Conservation (phyloP, 1,284 basidiomycete genomes). For the Microbotryum silenes-acaulis region DNA sequence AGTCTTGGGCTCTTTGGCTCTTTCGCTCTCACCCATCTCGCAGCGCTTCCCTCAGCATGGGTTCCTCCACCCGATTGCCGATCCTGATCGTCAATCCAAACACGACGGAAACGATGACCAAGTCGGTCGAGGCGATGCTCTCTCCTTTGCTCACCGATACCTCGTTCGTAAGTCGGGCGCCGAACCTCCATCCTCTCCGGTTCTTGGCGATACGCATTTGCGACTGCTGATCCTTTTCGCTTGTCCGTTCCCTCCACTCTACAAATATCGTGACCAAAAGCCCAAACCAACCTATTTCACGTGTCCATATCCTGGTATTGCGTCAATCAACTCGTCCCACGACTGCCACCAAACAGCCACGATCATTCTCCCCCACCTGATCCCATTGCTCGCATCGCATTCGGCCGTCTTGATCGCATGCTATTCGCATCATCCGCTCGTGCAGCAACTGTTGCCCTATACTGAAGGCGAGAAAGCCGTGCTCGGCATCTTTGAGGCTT, state of each 20-base stretch:
- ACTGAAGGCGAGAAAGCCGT: slow-evolving; percentile 37
- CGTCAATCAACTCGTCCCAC: slow-evolving; percentile 45
- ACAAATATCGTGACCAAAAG: background rate
- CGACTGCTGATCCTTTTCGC: background rate
- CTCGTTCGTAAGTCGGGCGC: slow-evolving; percentile 3
- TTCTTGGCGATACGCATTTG: no score
- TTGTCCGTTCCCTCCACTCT: slow-evolving; percentile 20
- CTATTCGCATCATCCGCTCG: slow-evolving; percentile 50
- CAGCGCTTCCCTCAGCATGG: background rate
- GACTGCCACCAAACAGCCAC: slow-evolving; percentile 44
- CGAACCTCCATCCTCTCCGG: slow-evolving; percentile 1
- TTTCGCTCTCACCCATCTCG: no score
- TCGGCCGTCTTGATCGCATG: slow-evolving; percentile 48
- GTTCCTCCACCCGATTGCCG: background rate
- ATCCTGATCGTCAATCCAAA: slow-evolving; percentile 51
- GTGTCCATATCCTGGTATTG: slow-evolving; percentile 40
- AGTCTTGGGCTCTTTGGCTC: no score
- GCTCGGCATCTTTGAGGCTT: slow-evolving; percentile 49
- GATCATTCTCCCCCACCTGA: slow-evolving; percentile 29
- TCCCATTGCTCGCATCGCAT: slow-evolving; percentile 27
- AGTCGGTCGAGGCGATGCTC: slow-evolving; percentile 13
- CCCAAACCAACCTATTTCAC: slow-evolving; percentile 41
- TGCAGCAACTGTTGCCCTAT: slow-evolving; percentile 41
- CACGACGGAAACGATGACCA: slow-evolving; percentile 46
- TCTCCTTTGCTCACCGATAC: background rate